Evolutionary conservation across 2,329 filamentous ascomycete genomes (phyloP).

Genomic region (Aspergillus amoenus): DNA sequence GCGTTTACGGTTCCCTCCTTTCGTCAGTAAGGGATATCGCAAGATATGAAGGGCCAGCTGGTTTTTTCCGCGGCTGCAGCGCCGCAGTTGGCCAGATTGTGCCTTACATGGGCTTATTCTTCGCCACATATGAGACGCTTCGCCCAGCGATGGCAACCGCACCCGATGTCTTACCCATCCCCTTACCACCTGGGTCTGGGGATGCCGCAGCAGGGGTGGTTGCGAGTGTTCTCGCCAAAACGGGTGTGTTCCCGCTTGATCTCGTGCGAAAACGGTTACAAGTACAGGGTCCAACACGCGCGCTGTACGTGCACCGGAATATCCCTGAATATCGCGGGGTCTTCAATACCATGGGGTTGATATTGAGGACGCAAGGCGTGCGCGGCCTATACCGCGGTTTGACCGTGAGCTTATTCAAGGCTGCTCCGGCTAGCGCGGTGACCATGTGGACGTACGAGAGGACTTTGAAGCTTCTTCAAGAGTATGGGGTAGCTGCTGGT

Average conservation of each 20-base stretch:
- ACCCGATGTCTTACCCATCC: constrained; percentile 22
- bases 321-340: constrained; percentile 82
- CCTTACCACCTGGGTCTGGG: constrained; percentile 69
- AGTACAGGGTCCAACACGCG: constrained; percentile 85
- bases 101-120: constrained; percentile 97
- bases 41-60: constrained; percentile 68
- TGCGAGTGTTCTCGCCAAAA: constrained; percentile 81
- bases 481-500: constrained; percentile 28
- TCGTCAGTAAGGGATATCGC: constrained; percentile 71
- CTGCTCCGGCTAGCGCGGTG: constrained; percentile 86
- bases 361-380: constrained; percentile 70
- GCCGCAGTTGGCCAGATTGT: constrained; percentile 85
- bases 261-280: constrained; percentile 90
- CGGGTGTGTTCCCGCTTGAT: constrained; percentile 87
- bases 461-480: constrained; percentile 60
- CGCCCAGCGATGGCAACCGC: constrained; percentile 54
- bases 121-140: constrained; percentile 80
- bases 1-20: constrained; percentile 72
- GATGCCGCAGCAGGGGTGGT: constrained; percentile 81
- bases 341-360: constrained; percentile 63
- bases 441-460: constrained; percentile 95
- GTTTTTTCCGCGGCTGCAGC: constrained; percentile 84
- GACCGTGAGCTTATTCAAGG: constrained; percentile 85
- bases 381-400: constrained; percentile 85
- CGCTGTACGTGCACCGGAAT: constrained; percentile 76